These are phyloP conservation scores for Castanopsis chinensis DNA, from an alignment of 306 rosid genomes.

Conservation along the genomic window DNA sequence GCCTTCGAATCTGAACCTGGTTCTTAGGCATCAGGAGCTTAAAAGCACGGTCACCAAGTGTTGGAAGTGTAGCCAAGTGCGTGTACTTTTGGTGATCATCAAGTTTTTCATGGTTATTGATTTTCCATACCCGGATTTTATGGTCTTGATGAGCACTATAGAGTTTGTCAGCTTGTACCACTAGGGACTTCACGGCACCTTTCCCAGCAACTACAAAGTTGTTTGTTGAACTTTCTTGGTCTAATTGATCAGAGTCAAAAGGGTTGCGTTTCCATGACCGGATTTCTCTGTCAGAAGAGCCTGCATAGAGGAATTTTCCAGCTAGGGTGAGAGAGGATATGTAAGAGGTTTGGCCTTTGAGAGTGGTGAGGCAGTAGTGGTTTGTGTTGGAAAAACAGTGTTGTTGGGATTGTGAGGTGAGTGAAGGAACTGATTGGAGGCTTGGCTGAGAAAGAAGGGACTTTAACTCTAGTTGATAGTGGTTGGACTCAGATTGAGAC, in stretches of 20 bases:
- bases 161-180: constrained; percentile 55
- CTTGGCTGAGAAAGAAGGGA: constrained; percentile 49
- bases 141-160: constrained; percentile 89
- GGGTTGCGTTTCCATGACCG: constrained; percentile 43
- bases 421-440: constrained; percentile 57
- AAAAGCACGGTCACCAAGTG: constrained; percentile 58
- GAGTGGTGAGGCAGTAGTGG: constrained; percentile 54
- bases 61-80: constrained; percentile 76
- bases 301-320: constrained; percentile 62
- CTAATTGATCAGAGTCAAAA: constrained; percentile 10
- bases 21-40: constrained; percentile 60
- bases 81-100: constrained; percentile 40
- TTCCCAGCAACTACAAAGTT: constrained; percentile 53
- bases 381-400: constrained; percentile 16
- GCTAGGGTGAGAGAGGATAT: constrained; percentile 58
- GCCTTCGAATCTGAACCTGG: constrained; percentile 75
- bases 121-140: constrained; percentile 86
- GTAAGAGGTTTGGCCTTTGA: constrained; percentile 56
- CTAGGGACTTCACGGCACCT: constrained; percentile 77
- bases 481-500: constrained; percentile 28
- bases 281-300: constrained; percentile 75
- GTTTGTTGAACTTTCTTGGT: constrained; percentile 6
- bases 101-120: constrained; percentile 17
- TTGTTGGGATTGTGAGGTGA: constrained; percentile 28
- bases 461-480: background rate